Percentiles rank a stretch among this genome's conserved stretches.
Conservation (phyloP, 768 basidiomycete genomes). For the Amanita polypyramis region DNA sequence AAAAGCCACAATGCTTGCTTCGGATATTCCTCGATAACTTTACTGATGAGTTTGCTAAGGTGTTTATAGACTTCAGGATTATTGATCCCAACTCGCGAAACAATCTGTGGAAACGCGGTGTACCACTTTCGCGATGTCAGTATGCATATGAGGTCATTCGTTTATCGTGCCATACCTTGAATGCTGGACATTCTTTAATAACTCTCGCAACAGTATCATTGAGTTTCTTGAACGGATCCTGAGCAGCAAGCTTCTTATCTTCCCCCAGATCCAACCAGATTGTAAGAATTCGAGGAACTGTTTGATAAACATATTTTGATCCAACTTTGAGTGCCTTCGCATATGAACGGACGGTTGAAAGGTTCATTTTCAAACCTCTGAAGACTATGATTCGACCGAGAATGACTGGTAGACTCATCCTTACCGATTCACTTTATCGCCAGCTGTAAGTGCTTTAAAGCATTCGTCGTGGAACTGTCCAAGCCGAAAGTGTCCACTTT, state of each 20-base stretch:
- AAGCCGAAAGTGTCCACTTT: conserved; percentile 77
- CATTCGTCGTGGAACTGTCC: conserved; percentile 84
- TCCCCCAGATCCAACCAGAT: conserved; percentile 94
- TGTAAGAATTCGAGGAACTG: conserved; percentile 86
- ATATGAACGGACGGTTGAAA: conserved; percentile 57
- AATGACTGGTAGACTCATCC: not conserved
- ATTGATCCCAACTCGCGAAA: conserved; percentile 80
- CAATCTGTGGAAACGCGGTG: conserved; percentile 93
- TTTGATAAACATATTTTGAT: conserved; percentile 94
- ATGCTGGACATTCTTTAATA: conserved; percentile 56
- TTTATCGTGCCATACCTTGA: conserved; percentile 46
- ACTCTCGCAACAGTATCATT: conserved; percentile 44
- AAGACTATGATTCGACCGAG: not conserved
- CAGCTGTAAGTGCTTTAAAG: conserved; percentile 39
- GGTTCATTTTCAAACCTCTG: conserved; percentile 56
- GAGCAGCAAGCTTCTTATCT: conserved; percentile 19
- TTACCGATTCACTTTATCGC: conserved; percentile 38
- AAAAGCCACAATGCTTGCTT: conserved; percentile 92
- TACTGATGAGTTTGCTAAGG: conserved; percentile 55
- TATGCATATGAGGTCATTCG: not conserved
- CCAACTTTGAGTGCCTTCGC: conserved; percentile 65
- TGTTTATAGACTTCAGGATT: conserved; percentile 49
- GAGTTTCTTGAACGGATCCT: conserved; percentile 41
- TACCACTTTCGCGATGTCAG: conserved; percentile 57
- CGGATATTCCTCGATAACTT: conserved; percentile 75